Percentiles rank a stretch among this genome's conserved stretches.
phyloP scores from a whole-genome alignment of 192 early-diverging fungal species.

The Entomortierella lignicola region DNA sequence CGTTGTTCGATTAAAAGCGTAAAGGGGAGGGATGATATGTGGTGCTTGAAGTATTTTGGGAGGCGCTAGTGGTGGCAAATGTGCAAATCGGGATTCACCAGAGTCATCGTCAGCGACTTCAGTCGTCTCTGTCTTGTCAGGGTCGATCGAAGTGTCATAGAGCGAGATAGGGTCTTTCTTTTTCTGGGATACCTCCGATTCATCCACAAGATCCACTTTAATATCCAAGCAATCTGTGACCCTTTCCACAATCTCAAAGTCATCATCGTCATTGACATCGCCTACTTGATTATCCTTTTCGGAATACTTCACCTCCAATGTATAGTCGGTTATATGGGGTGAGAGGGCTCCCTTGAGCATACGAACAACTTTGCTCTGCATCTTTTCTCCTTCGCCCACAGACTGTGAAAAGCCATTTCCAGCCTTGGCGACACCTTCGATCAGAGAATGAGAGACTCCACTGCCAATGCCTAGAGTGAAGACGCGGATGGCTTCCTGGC shows the following conservation, averaged over 20 bases:
- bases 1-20: conserved; percentile 42
- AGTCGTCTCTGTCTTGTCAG: conserved; percentile 12
- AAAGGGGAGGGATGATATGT: conserved; percentile 42
- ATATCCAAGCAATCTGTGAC: conserved; percentile 20
- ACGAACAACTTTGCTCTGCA: conserved; percentile 63
- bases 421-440: conserved; percentile 59
- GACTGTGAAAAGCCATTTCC: conserved; percentile 62
- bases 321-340: conserved; percentile 57
- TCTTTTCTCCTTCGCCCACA: conserved; percentile 57
- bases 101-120: too few species aligned
- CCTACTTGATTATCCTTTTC: neutral
- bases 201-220: neutral
- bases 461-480: conserved; percentile 63
- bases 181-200: neutral
- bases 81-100: too few species aligned
- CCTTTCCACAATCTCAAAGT: conserved; percentile 11
- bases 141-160: conserved; percentile 26
- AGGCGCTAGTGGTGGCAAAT: neutral
- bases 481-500: conserved; percentile 41
- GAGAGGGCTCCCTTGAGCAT: conserved; percentile 63
- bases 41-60: conserved; percentile 57
- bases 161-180: conserved; percentile 24
- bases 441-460: conserved; percentile 62
- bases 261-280: conserved; percentile 18
- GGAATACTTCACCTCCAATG: conserved; percentile 38